These are phyloP conservation scores for Brassica rapa DNA, from an alignment of 345 rosid genomes.

Conservation along the genomic window DNA sequence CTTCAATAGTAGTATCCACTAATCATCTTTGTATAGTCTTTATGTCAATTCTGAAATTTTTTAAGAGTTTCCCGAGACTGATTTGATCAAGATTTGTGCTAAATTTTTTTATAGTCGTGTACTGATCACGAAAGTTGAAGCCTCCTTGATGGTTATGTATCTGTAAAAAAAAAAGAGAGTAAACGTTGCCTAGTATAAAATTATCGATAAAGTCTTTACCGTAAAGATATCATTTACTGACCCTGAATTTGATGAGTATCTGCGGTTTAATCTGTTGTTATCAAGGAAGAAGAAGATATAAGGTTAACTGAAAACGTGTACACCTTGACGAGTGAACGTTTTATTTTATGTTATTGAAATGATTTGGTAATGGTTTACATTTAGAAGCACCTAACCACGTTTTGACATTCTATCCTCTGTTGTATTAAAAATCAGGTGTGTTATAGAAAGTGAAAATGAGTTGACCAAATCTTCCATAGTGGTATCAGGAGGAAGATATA, in stretches of 20 bases:
- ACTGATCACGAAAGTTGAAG: not conserved
- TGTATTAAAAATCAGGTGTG: not conserved
- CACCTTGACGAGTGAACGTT: not conserved
- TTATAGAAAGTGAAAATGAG: not conserved
- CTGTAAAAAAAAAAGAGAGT: not conserved
- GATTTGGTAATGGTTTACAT: not conserved
- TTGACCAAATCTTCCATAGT: not conserved
- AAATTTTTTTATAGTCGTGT: not conserved
- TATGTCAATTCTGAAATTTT: not conserved
- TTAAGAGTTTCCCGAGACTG: not conserved
- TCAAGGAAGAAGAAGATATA: not conserved
- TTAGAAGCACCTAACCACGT: not conserved
- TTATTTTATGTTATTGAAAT: not conserved
- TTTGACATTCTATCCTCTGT: not conserved
- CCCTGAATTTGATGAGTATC: not conserved
- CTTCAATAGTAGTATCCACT: conserved; percentile 2
- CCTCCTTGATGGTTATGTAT: not conserved
- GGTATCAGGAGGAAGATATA: not conserved
- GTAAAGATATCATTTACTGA: not conserved
- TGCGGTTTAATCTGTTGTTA: not conserved
- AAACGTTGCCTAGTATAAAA: not conserved
- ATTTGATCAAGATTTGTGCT: not conserved
- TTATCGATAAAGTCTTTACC: not conserved
- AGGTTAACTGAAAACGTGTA: not conserved
- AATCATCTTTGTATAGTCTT: conserved; percentile 1